These are phyloP conservation scores for Trametes hirsuta DNA, from an alignment of 1,284 basidiomycete species.

Conservation along the genomic window DNA sequence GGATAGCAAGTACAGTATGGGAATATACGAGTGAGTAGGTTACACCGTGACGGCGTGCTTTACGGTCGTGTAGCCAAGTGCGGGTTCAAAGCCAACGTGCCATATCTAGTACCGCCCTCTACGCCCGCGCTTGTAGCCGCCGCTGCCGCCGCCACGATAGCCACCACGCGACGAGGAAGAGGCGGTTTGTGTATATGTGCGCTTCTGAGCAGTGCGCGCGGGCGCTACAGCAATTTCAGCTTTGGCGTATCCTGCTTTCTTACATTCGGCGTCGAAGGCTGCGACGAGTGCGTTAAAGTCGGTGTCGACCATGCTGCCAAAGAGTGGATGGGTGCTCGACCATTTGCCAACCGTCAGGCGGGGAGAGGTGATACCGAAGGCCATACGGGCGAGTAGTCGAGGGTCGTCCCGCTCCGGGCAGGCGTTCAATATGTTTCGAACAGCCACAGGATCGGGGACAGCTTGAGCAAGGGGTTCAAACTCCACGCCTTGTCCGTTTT, in stretches of 20 bases:
- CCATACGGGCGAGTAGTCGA: constrained; percentile 51
- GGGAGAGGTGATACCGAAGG: constrained; percentile 52
- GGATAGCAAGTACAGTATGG: not conserved
- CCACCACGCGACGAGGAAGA: constrained; percentile 16
- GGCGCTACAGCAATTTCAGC: constrained; percentile 10
- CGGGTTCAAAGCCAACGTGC: not conserved
- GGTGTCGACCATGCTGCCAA: constrained; percentile 45
- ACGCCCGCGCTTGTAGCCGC: constrained; percentile 20
- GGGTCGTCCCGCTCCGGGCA: constrained; percentile 55
- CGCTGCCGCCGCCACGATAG: constrained; percentile 11
- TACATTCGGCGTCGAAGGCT: constrained; percentile 45
- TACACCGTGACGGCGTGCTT: not conserved
- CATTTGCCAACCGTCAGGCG: constrained; percentile 46
- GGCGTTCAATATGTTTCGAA: constrained; percentile 43
- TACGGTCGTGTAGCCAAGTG: not conserved
- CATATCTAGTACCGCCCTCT: constrained; percentile 11
- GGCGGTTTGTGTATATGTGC: constrained; percentile 28
- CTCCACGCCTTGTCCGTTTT: constrained; percentile 40
- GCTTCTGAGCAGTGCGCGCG: constrained; percentile 29
- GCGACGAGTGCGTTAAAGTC: constrained; percentile 42
- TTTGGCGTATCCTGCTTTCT: constrained; percentile 39
- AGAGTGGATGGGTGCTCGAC: constrained; percentile 42
- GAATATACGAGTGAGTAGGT: not conserved
- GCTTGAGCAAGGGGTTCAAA: constrained; percentile 38
- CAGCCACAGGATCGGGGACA: constrained; percentile 36